A percentile compares a stretch with the other conserved stretches of the same genome.
Conservation (phyloP, 768 basidiomycete species). For the Rickenella mellea region DNA sequence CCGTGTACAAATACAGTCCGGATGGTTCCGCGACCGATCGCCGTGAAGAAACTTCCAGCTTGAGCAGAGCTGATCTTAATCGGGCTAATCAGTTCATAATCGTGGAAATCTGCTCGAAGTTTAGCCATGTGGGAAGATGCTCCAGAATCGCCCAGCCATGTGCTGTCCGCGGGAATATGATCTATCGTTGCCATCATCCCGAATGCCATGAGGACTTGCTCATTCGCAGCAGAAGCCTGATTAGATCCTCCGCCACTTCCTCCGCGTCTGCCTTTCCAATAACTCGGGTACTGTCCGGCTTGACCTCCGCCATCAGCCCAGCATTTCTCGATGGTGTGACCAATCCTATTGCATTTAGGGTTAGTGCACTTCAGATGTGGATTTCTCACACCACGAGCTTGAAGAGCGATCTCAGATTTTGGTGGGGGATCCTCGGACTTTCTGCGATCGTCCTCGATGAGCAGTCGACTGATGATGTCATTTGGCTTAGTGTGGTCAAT, state of each 20-base stretch:
- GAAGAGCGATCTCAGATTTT: too few species aligned
- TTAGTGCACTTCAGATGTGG: too few species aligned
- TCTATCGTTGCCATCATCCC: neutral
- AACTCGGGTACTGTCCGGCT: neutral
- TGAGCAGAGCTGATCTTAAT: constrained; percentile 6
- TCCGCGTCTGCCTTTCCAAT: neutral
- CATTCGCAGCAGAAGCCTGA: neutral
- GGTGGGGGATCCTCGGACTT: too few species aligned
- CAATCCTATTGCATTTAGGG: too few species aligned
- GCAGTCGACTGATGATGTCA: too few species aligned
- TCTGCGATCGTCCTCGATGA: too few species aligned
- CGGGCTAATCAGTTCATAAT: constrained; percentile 5
- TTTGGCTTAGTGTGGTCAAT: too few species aligned
- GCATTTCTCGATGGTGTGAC: neutral
- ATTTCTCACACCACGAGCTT: too few species aligned
- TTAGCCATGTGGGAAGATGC: constrained; percentile 18
- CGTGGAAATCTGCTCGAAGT: constrained; percentile 9
- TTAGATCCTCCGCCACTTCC: neutral
- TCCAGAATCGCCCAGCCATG: constrained; percentile 12
- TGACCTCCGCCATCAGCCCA: neutral
- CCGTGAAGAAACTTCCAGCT: constrained; percentile 9
- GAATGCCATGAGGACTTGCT: neutral
- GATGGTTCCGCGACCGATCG: constrained; percentile 14
- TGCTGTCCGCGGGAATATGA: neutral
- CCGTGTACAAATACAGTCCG: constrained; percentile 6